A percentile compares a stretch with the other conserved stretches of the same genome.
These are phyloP conservation scores for Theileria equi DNA, from an alignment of 169 alveolate species.

Conservation along the genomic window DNA sequence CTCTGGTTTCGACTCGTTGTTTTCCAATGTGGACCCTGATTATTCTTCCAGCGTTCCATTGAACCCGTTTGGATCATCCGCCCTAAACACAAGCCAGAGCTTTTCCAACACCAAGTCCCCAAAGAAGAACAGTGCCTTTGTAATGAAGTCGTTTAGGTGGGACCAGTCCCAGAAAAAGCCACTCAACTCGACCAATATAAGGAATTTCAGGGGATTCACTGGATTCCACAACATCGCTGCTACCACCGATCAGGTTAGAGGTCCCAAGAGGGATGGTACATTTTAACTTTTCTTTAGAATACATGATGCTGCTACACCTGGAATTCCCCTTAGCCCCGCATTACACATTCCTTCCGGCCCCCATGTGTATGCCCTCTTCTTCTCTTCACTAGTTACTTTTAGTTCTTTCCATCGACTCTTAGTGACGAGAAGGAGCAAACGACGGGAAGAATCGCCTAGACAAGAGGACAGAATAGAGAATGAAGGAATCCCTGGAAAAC, in stretches of 20 bases:
- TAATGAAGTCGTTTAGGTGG: constrained; percentile 60
- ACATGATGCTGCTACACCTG: too few relatives aligned
- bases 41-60: neutral
- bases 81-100: neutral
- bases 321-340: too few relatives aligned
- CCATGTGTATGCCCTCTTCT: too few relatives aligned
- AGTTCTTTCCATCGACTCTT: too few relatives aligned
- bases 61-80: constrained; percentile 5
- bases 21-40: constrained; percentile 1
- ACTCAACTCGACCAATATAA: constrained; percentile 44
- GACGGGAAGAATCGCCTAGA: too few relatives aligned
- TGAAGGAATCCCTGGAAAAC: too few relatives aligned
- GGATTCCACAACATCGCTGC: constrained; percentile 54
- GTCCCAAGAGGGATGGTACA: too few relatives aligned
- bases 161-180: constrained; percentile 53
- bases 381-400: too few relatives aligned
- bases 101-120: constrained; percentile 3
- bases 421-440: too few relatives aligned
- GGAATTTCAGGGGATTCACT: constrained; percentile 54
- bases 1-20: constrained; percentile 8
- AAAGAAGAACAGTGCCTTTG: constrained; percentile 27
- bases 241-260: neutral
- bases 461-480: too few relatives aligned
- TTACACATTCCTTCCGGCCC: too few relatives aligned
- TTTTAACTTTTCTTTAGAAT: too few relatives aligned